These are phyloP conservation scores for Podaxis carcinomalis DNA, from an alignment of 768 basidiomycete genomes.

Conservation along the genomic window DNA sequence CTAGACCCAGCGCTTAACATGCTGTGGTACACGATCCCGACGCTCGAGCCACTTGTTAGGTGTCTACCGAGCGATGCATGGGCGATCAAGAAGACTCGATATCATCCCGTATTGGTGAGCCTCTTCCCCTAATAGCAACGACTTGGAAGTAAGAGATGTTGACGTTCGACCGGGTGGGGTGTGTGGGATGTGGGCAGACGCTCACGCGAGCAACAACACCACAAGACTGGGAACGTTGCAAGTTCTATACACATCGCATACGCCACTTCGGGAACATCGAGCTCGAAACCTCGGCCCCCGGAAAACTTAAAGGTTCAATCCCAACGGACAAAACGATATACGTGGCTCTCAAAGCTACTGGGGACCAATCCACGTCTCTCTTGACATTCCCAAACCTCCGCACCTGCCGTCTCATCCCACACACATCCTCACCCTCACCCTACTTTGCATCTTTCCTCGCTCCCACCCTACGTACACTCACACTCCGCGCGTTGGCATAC, in stretches of 20 bases:
- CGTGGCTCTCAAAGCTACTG: neutral
- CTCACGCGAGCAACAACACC: neutral
- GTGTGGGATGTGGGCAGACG: neutral
- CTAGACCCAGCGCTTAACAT: constrained; percentile 12
- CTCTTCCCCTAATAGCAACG: neutral
- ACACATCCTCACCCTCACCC: neutral
- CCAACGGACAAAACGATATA: constrained; percentile 4
- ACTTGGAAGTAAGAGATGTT: neutral
- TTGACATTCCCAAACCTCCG: constrained; percentile 6
- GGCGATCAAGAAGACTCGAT: neutral
- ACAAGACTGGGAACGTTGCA: constrained; percentile 7
- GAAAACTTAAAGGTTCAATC: neutral
- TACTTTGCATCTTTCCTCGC: constrained; percentile 3
- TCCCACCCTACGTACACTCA: neutral
- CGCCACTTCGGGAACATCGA: neutral
- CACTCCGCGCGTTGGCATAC: neutral
- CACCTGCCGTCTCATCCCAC: neutral
- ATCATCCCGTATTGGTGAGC: constrained; percentile 4
- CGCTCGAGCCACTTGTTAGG: constrained; percentile 12
- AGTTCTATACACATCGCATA: neutral
- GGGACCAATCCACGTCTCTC: neutral
- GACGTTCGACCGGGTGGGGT: neutral
- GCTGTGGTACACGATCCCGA: constrained; percentile 12
- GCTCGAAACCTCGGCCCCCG: neutral
- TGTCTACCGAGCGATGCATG: constrained; percentile 12